A percentile compares a stretch with the other conserved stretches of the same genome.
These are phyloP conservation scores for Rhipidocladum racemiflorum DNA, from an alignment of 176 grass and related monocot species.

Conservation along the genomic window DNA sequence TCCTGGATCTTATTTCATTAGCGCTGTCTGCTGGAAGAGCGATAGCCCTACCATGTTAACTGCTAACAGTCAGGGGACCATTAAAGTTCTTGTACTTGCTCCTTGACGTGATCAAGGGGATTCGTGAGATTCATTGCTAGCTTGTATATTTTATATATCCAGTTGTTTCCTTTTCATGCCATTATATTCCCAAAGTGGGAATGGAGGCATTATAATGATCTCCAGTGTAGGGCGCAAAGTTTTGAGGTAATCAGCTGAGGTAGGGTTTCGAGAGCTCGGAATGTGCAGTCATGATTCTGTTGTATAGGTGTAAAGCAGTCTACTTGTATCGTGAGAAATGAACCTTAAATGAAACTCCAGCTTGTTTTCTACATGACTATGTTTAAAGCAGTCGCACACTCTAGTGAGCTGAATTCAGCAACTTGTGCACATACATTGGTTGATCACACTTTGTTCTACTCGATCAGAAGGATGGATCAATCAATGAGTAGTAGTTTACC, in stretches of 20 bases:
- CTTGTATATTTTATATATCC: slow-evolving; percentile 31
- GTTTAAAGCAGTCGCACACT: not conserved
- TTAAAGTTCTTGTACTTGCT: slow-evolving; percentile 91
- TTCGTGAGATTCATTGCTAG: slow-evolving; percentile 5
- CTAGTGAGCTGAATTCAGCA: not conserved
- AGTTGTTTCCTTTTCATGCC: slow-evolving; percentile 11
- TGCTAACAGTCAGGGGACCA: slow-evolving; percentile 98
- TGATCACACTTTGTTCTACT: not conserved
- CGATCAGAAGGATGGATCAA: not conserved
- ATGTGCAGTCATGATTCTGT: slow-evolving; percentile 31
- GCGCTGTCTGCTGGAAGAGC: slow-evolving; percentile 98
- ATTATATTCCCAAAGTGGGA: slow-evolving; percentile 36
- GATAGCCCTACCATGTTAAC: slow-evolving; percentile 94
- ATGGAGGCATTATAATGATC: slow-evolving; percentile 19
- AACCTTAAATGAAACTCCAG: slow-evolving; percentile 8
- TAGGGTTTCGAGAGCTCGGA: slow-evolving; percentile 32
- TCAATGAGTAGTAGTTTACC: not conserved
- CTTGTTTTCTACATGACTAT: slow-evolving; percentile 18
- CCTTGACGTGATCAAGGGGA: slow-evolving; percentile 48
- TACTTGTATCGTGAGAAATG: slow-evolving; percentile 38
- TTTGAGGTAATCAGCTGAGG: slow-evolving; percentile 42
- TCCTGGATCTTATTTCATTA: slow-evolving; percentile 87
- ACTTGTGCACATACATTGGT: not conserved
- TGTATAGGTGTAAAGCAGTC: slow-evolving; percentile 37
- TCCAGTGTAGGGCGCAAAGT: slow-evolving; percentile 25